A percentile compares a stretch with the other conserved stretches of the same genome.
These are phyloP conservation scores for Diversispora epigaea DNA, from an alignment of 192 early-diverging fungal species.

Conservation along the genomic window DNA sequence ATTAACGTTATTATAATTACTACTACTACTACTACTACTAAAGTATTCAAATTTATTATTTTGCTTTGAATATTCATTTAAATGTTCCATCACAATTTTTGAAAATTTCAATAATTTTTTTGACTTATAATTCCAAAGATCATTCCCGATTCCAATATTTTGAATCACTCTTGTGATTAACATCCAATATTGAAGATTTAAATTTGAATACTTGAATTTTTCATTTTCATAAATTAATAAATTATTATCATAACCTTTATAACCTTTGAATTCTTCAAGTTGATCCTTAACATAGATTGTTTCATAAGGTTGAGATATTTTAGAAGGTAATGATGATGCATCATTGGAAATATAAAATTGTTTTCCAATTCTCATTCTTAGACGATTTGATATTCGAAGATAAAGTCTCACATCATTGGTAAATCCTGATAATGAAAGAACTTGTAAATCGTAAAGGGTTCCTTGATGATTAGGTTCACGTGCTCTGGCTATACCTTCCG, in stretches of 20 bases:
- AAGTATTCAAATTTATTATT: background rate
- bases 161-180: constrained; percentile 51
- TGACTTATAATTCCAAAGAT: constrained; percentile 57
- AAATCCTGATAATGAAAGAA: constrained; percentile 53
- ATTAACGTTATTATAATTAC: too few species aligned
- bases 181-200: constrained; percentile 63
- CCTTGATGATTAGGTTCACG: constrained; percentile 56
- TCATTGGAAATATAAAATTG: constrained; percentile 49
- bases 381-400: constrained; percentile 55
- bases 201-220: constrained; percentile 39
- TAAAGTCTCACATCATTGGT: constrained; percentile 57
- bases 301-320: constrained; percentile 36
- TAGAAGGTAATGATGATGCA: constrained; percentile 39
- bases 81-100: constrained; percentile 46
- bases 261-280: constrained; percentile 1
- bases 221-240: background rate
- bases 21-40: too few species aligned
- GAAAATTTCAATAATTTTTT: constrained; percentile 45
- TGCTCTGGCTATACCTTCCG: constrained; percentile 50
- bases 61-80: constrained; percentile 41
- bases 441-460: constrained; percentile 58
- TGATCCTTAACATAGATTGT: constrained; percentile 7
- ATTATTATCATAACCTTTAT: too few species aligned
- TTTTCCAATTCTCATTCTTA: constrained; percentile 61
- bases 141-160: constrained; percentile 48